Conservation (phyloP, 306 rosid genomes). For the Citrullus colocynthis region DNA sequence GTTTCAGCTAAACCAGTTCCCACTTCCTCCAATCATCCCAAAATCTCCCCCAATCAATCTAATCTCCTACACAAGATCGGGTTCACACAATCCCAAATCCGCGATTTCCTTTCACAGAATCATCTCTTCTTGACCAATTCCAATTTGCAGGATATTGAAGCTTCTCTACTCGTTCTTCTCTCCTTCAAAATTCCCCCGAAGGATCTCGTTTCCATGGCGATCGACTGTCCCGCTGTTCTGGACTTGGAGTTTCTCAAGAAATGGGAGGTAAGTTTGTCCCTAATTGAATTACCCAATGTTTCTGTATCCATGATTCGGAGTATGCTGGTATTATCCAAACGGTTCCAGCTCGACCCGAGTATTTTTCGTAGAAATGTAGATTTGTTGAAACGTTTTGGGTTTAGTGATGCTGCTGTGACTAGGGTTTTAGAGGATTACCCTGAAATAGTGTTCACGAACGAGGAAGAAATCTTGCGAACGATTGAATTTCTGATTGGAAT, state of each 20-base stretch:
- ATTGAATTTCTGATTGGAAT: slow-evolving; percentile 31
- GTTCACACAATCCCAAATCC: slow-evolving; percentile 40
- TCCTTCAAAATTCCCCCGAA: slow-evolving; percentile 47
- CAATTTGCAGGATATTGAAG: slow-evolving; percentile 18
- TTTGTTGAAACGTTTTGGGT: slow-evolving; percentile 36
- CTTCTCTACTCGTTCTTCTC: slow-evolving; percentile 35
- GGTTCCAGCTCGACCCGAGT: slow-evolving; percentile 31
- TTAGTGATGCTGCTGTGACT: slow-evolving; percentile 17
- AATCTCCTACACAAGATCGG: slow-evolving; percentile 48
- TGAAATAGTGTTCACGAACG: slow-evolving; percentile 22
- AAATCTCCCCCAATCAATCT: slow-evolving; percentile 6
- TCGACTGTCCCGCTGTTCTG: slow-evolving; percentile 46
- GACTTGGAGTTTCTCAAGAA: slow-evolving; percentile 33
- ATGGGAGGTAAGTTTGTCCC: slow-evolving; percentile 34
- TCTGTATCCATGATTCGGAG: slow-evolving; percentile 32
- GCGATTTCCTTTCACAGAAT: slow-evolving; percentile 28
- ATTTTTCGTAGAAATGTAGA: slow-evolving; percentile 11
- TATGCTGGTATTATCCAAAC: slow-evolving; percentile 34
- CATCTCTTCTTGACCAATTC: slow-evolving; percentile 27
- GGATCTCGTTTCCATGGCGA: slow-evolving; percentile 30
- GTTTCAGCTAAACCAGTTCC: slow-evolving; percentile 13
- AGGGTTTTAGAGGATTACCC: slow-evolving; percentile 51
- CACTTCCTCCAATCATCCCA: slow-evolving; percentile 15
- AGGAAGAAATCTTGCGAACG: slow-evolving; percentile 17
- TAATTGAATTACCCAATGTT: slow-evolving; percentile 13